phyloP scores from a whole-genome alignment of 2,329 filamentous ascomycete genomes.

The Fusarium verticillioides region DNA sequence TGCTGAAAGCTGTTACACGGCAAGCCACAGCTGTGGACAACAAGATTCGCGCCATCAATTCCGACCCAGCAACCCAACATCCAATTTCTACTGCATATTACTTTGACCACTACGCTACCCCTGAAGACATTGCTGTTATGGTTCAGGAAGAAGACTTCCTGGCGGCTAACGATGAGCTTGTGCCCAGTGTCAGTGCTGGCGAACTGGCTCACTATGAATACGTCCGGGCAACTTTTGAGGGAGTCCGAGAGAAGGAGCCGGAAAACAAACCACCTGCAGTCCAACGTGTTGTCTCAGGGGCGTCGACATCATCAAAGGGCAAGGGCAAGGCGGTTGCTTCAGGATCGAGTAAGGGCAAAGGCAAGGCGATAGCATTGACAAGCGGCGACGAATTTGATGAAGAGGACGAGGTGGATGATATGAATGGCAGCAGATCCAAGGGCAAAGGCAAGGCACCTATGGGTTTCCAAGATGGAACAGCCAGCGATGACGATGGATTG shows the following conservation, averaged over 20 bases:
- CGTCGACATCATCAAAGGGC: constrained; percentile 46
- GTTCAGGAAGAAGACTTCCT: constrained; percentile 91
- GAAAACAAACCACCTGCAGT: constrained; percentile 53
- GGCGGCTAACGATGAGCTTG: constrained; percentile 82
- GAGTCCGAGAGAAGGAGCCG: constrained; percentile 51
- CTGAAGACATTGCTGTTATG: constrained; percentile 85
- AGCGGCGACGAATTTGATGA: constrained; percentile 51
- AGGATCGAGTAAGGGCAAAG: constrained; percentile 47
- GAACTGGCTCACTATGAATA: constrained; percentile 91
- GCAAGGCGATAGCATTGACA: constrained; percentile 46
- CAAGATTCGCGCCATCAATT: constrained; percentile 79
- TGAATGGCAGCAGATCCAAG: constrained; percentile 53
- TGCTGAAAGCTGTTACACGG: constrained; percentile 97
- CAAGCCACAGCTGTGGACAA: constrained; percentile 85
- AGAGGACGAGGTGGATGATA: constrained; percentile 48
- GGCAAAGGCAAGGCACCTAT: constrained; percentile 67
- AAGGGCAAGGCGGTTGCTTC: constrained; percentile 49
- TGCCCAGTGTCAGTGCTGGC: constrained; percentile 93
- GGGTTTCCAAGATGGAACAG: constrained; percentile 64
- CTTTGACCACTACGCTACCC: constrained; percentile 90
- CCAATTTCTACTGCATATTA: constrained; percentile 88
- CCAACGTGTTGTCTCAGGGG: constrained; percentile 41
- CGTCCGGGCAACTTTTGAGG: constrained; percentile 86
- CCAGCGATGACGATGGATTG: constrained; percentile 66
- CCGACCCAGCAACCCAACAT: constrained; percentile 50